phyloP scores from a whole-genome alignment of 192 early-diverging fungal species.

The Umbelopsis sp. region DNA sequence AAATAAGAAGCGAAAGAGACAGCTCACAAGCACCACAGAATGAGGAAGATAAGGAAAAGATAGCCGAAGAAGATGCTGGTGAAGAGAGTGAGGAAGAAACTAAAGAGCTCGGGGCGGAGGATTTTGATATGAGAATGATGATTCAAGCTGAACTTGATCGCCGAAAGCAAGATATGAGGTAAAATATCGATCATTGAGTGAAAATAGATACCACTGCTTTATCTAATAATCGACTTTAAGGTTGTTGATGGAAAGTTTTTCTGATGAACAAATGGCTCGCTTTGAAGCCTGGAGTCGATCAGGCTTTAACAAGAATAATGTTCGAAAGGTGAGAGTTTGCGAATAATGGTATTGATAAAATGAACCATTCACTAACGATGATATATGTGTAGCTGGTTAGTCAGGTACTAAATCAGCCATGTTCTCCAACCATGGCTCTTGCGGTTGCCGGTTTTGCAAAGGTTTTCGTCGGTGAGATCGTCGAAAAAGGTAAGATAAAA shows the following conservation, averaged over 20 bases:
- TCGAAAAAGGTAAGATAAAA: slow-evolving; percentile 63
- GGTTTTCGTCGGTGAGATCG: slow-evolving; percentile 89
- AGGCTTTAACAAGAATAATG: slow-evolving; percentile 71
- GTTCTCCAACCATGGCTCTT: slow-evolving; percentile 71
- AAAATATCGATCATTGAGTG: slow-evolving; percentile 7
- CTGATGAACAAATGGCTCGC: slow-evolving; percentile 71
- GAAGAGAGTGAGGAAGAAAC: slow-evolving; percentile 54
- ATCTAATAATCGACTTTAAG: slow-evolving; percentile 31
- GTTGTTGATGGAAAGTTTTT: slow-evolving; percentile 65
- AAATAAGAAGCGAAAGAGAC: background rate
- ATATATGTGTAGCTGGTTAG: slow-evolving; percentile 48
- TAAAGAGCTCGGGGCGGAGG: slow-evolving; percentile 52
- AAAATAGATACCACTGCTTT: background rate
- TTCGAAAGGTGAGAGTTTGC: slow-evolving; percentile 64
- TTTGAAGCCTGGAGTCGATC: slow-evolving; percentile 84
- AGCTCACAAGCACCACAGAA: slow-evolving; percentile 14
- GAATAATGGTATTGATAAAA: background rate
- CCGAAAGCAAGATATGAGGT: slow-evolving; percentile 61
- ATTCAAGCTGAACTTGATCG: slow-evolving; percentile 47
- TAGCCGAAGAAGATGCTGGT: slow-evolving; percentile 40
- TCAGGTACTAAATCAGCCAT: slow-evolving; percentile 71
- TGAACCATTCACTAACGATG: background rate
- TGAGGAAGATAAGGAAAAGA: slow-evolving; percentile 17
- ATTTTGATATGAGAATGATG: slow-evolving; percentile 45
- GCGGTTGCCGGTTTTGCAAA: slow-evolving; percentile 90